Evolutionary conservation across 2,329 filamentous ascomycete genomes (phyloP).

Genomic region (Clathrospora elynae): DNA sequence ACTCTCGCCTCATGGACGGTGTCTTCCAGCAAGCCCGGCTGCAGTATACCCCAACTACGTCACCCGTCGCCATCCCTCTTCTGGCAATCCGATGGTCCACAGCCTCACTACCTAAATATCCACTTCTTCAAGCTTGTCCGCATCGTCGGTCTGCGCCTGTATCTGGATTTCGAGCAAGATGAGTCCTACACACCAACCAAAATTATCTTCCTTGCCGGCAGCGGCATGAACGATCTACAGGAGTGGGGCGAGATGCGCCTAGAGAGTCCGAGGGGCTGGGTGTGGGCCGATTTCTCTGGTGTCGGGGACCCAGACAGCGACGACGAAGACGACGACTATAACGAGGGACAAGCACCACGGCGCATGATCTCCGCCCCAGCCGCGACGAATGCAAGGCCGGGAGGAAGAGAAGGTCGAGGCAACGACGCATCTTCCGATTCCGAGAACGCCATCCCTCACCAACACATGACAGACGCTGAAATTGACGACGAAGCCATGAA

Average conservation of each 20-base stretch:
- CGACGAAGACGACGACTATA: slow-evolving; percentile 27
- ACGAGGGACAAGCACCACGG: slow-evolving; percentile 9
- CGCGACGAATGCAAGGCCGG: background rate
- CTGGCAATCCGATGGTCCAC: slow-evolving; percentile 87
- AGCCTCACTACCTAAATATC: slow-evolving; percentile 80
- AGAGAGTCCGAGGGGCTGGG: slow-evolving; percentile 83
- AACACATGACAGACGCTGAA: background rate
- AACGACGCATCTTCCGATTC: slow-evolving; percentile 22
- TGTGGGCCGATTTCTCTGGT: slow-evolving; percentile 74
- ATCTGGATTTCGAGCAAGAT: slow-evolving; percentile 88
- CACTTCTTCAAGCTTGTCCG: slow-evolving; percentile 84
- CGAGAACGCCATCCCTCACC: slow-evolving; percentile 22
- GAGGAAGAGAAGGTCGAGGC: background rate
- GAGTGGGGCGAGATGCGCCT: slow-evolving; percentile 84
- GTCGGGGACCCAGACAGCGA: slow-evolving; percentile 56
- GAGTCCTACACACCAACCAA: slow-evolving; percentile 97
- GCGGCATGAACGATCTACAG: slow-evolving; percentile 87
- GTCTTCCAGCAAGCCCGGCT: slow-evolving; percentile 79
- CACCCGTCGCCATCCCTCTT: slow-evolving; percentile 73
- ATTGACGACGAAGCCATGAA: slow-evolving; percentile 5
- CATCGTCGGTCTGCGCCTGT: slow-evolving; percentile 78
- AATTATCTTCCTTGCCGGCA: slow-evolving; percentile 86
- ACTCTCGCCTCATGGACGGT: slow-evolving; percentile 84
- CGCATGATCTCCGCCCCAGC: slow-evolving; percentile 1
- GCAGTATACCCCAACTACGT: slow-evolving; percentile 75